Base-by-base conservation (phyloP, 2,329 filamentous ascomycete species). In the Torrubiella hemipterigena region DNA sequence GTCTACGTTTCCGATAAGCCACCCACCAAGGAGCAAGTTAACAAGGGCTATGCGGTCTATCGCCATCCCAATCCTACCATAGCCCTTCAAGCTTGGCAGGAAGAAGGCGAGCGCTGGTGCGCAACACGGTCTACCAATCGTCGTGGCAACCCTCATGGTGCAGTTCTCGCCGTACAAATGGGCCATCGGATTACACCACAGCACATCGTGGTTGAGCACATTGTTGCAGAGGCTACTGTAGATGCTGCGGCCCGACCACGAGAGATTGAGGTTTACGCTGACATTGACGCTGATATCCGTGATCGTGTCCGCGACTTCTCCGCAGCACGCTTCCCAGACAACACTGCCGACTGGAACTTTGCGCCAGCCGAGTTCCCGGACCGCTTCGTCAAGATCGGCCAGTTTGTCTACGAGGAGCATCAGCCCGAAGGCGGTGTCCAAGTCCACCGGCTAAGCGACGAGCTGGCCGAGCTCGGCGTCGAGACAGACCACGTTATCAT, bases 91-190 rank as follows among this genome's bases (percentile, higher is more conserved):
- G 56, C 63, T 4, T 94, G 87, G 85, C 62, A 76, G 8, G 82
- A 93, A 29, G 69, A 79, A 20, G 83, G 81, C 14, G 82, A 96
- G 38, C 93, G 85, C 54, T 96, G 85, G 81, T 96, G 89, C 52
- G 76, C 79, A 5, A 66, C 61, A 0, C 48, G 46, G 4, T 56
- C 58, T 1, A 40, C 47, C 9, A 56, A 64, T 29, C 51, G 50
- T 11, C 55, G 58, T 12, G 54, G 55, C 9, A 47, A 50, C 12
- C 63, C 64, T 7, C 64, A 67, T 29, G 72, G 74, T 22, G 73
- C 76, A 3, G 70, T 74, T 32, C 59, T 96, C 12, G 71, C 69
- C 7, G 70, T 93, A 13, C 54, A 73, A 24, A 64, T 78, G 13
- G 62, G 67, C 20, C 53, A 66, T 20, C 50, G 56, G 6, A 65